phyloP scores from a whole-genome alignment of 169 alveolate species.

The Cryptosporidium canis region DNA sequence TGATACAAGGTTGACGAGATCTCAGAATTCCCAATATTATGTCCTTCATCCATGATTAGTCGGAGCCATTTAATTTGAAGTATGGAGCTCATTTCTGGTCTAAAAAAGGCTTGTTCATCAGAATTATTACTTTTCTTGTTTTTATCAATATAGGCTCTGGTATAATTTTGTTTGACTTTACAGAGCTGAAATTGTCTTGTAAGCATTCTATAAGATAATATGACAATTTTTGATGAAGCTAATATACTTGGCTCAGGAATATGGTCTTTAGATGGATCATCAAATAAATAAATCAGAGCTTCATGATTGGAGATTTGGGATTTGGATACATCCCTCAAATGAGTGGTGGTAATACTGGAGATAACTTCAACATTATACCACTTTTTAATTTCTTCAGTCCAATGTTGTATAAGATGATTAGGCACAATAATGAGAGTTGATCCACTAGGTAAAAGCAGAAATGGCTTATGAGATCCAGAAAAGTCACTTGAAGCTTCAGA shows the following conservation, averaged over 20 bases:
- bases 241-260: not conserved
- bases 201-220: constrained; percentile 64
- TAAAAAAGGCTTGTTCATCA: not conserved
- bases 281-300: constrained; percentile 3
- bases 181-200: constrained; percentile 58
- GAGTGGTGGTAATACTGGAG: not conserved
- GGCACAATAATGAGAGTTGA: constrained; percentile 53
- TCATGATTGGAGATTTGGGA: not conserved
- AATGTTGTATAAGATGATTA: constrained; percentile 55
- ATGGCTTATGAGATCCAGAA: too few relatives aligned
- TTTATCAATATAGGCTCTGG: constrained; percentile 25
- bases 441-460: constrained; percentile 14
- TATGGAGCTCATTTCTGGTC: constrained; percentile 35
- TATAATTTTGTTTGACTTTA: constrained; percentile 6
- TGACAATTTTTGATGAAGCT: not conserved
- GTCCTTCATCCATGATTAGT: constrained; percentile 56
- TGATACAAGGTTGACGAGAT: constrained; percentile 49
- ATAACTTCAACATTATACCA: constrained; percentile 32
- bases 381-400: constrained; percentile 47
- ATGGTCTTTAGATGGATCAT: constrained; percentile 39
- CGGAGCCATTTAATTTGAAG: constrained; percentile 43
- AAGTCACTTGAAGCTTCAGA: too few relatives aligned
- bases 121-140: not conserved
- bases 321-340: not conserved
- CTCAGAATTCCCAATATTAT: constrained; percentile 45